Conservation (phyloP, 1,284 basidiomycete genomes). For the Naganishia cerealis region DNA sequence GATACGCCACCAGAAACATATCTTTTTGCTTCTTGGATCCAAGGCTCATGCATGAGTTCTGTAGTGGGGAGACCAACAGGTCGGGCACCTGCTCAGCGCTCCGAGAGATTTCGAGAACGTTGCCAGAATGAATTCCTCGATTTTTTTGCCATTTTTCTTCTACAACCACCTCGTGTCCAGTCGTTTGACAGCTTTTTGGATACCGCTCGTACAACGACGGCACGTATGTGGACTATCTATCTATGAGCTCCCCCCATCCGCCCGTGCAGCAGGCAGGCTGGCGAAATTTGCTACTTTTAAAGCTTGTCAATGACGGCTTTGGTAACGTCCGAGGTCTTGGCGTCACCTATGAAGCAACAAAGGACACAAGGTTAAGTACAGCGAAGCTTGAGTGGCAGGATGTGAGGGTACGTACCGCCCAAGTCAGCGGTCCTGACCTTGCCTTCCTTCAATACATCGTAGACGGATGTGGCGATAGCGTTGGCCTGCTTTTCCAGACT, state of each 20-base stretch:
- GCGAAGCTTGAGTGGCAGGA: constrained; percentile 6
- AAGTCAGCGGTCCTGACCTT: constrained; percentile 93
- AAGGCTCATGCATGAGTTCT: background rate
- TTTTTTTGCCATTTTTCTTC: constrained; percentile 12
- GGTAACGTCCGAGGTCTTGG: constrained; percentile 90
- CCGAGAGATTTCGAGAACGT: background rate
- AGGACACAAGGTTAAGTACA: background rate
- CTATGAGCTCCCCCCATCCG: background rate
- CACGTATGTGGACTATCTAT: background rate
- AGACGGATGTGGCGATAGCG: constrained; percentile 87
- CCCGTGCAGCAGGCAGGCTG: background rate
- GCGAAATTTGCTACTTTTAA: constrained; percentile 27
- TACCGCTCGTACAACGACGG: background rate
- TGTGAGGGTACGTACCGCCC: constrained; percentile 68
- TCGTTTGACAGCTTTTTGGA: background rate
- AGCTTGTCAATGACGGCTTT: constrained; percentile 69
- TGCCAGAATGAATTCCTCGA: constrained; percentile 13
- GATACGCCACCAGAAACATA: background rate
- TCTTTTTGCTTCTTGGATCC: background rate
- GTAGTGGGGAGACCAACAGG: no score
- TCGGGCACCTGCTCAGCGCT: background rate
- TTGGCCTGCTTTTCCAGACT: constrained; percentile 92
- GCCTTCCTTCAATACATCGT: constrained; percentile 86
- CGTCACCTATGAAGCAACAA: constrained; percentile 61
- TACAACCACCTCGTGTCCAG: constrained; percentile 16